These are phyloP conservation scores for Capsicum rhomboideum DNA, from an alignment of 257 asterid species.

Conservation along the genomic window DNA sequence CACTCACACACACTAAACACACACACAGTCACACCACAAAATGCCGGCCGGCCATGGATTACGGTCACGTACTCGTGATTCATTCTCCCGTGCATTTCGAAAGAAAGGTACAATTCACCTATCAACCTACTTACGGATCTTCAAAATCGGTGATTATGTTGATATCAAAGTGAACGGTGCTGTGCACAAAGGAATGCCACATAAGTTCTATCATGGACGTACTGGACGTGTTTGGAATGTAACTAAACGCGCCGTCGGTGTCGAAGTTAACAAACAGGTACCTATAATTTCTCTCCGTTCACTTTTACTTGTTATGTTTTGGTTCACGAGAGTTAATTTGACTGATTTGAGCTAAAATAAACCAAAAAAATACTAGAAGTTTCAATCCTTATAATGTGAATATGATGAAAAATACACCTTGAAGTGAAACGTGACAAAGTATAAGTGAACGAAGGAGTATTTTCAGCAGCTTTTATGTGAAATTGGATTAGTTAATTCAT, in stretches of 20 bases:
- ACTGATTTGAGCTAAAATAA: too few relatives aligned
- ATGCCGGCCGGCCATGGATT: constrained; percentile 52
- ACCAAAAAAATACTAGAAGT: too few relatives aligned
- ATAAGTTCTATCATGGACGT: constrained; percentile 38
- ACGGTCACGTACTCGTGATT: constrained; percentile 27
- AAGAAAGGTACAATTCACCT: constrained; percentile 26
- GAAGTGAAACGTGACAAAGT: too few relatives aligned
- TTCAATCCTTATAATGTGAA: too few relatives aligned
- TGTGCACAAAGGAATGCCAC: constrained; percentile 43
- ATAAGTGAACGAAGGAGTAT: too few relatives aligned
- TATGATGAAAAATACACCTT: too few relatives aligned
- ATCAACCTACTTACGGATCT: constrained; percentile 23
- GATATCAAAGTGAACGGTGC: constrained; percentile 45
- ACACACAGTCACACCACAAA: not conserved
- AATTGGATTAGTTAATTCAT: not conserved
- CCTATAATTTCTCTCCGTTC: too few relatives aligned
- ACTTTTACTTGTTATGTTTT: too few relatives aligned
- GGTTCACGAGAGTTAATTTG: too few relatives aligned
- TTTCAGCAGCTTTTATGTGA: too few relatives aligned
- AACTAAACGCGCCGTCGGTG: constrained; percentile 44
- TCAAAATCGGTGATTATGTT: constrained; percentile 30
- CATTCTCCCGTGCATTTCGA: constrained; percentile 29
- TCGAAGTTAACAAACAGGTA: constrained; percentile 26
- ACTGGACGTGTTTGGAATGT: constrained; percentile 42
- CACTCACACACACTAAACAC: not conserved